Base-by-base conservation (phyloP, 495 filamentous ascomycete genomes). In the Halenospora varia region DNA sequence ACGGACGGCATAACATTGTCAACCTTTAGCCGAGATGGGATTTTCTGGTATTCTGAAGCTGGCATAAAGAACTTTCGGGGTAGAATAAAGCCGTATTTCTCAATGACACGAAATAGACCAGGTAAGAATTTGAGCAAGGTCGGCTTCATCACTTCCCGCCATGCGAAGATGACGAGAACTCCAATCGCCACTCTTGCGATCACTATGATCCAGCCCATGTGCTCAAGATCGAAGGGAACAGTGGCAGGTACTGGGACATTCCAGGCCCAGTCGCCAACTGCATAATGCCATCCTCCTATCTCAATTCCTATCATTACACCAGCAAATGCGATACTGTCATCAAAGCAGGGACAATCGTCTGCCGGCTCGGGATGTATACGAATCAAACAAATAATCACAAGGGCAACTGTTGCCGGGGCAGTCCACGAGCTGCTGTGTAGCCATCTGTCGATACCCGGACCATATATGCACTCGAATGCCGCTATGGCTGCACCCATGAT, bases 311-410 rank as follows among this genome's bases (percentile, higher is more conserved):
- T 85, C 55, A 90, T 79, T 25, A 96, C 92, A 4, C 88, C 94
- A 19, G 90, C 86, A 67, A 97, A 98, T 8, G 92, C 84, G 35
- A 98, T 90, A 62, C 88, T 92, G 73, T 98, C 94, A 69, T 98
- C 94, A 68, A 96, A 98, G 67, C 94, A 98, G 15, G 94, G 94
- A 64, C 94, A 98, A 68, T 96, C 88, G 69, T 98, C 94, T 0
- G 91, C 94, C 1, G 94, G 94, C 62, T 98, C 94, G 1, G 94
- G 94, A 70, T 98, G 93, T 18, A 96, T 82, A 47, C 94, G 83
- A 26, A 97, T 87, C 23, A 96, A 72, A 25, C 87, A 68, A 25
- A 94, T 71, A 24, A 95, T 84, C 2, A 84, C 62, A 15, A 91
- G 61, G 2, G 86, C 76, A 18, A 87, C 70, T 15, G 83, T 66